phyloP scores from a whole-genome alignment of 371 early-diverging fungal genomes.

The Mucor piriformis region DNA sequence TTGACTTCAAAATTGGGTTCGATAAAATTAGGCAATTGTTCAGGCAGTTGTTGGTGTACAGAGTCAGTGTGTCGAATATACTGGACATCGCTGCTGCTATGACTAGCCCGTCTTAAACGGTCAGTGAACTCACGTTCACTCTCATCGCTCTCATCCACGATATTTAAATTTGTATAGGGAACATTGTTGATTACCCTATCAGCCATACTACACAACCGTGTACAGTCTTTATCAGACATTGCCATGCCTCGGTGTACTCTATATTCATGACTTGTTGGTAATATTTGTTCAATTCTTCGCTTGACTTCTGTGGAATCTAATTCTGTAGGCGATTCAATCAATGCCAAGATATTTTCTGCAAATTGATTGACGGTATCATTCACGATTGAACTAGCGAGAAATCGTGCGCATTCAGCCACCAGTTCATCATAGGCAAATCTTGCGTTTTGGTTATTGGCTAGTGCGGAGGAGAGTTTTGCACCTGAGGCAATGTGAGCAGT shows the following conservation, averaged over 20 bases:
- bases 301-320: constrained; percentile 18
- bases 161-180: constrained; percentile 5
- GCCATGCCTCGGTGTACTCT: constrained; percentile 16
- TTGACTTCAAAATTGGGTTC: constrained; percentile 5
- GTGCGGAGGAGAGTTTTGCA: background rate
- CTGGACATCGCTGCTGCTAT: constrained; percentile 3
- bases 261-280: constrained; percentile 6
- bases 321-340: constrained; percentile 15
- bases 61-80: constrained; percentile 9
- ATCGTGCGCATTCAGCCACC: constrained; percentile 14
- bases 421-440: constrained; percentile 19
- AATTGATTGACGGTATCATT: constrained; percentile 10
- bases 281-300: constrained; percentile 22
- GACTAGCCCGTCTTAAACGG: background rate
- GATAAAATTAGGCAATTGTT: constrained; percentile 18
- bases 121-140: background rate
- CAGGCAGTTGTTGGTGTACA: background rate
- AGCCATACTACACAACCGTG: constrained; percentile 16
- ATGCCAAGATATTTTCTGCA: constrained; percentile 15
- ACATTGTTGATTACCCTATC: constrained; percentile 10
- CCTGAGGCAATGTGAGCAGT: background rate
- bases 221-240: constrained; percentile 14
- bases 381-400: background rate
- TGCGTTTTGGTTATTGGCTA: background rate
- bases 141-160: constrained; percentile 10